These are phyloP conservation scores for Lathyrus tuberosus DNA, from an alignment of 306 rosid genomes.

Conservation along the genomic window DNA sequence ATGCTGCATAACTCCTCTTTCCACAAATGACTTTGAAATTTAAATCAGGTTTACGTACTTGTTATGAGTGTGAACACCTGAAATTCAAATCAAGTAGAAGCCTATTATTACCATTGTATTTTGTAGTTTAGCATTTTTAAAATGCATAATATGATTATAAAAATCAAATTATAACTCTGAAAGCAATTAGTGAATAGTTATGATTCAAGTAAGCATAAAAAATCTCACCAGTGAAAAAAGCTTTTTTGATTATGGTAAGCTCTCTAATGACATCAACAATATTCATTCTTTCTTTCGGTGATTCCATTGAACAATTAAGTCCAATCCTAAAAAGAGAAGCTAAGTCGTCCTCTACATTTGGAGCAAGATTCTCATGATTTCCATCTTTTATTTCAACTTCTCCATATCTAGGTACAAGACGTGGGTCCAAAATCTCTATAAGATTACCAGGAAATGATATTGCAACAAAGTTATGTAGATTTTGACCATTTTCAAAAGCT, in stretches of 20 bases:
- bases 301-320: not conserved
- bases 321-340: slow-evolving; percentile 4
- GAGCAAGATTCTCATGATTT: not conserved
- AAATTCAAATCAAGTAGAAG: not conserved
- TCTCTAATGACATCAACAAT: slow-evolving; percentile 10
- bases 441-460: not conserved
- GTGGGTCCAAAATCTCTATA: not conserved
- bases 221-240: not conserved
- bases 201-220: not conserved
- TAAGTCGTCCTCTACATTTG: not conserved
- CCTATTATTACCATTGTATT: not conserved
- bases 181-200: not conserved
- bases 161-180: not conserved
- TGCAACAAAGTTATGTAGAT: not conserved
- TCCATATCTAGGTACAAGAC: not conserved
- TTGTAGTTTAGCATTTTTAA: not conserved
- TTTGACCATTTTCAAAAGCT: not conserved
- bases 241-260: not conserved
- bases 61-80: not conserved
- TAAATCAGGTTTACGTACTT: not conserved
- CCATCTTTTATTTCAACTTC: not conserved
- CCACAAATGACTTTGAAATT: too few relatives aligned
- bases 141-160: not conserved
- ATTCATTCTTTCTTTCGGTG: slow-evolving; percentile 3
- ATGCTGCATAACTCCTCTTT: too few relatives aligned